Conservation (phyloP, 371 early-diverging fungal species). For the Coemansia sp. region DNA sequence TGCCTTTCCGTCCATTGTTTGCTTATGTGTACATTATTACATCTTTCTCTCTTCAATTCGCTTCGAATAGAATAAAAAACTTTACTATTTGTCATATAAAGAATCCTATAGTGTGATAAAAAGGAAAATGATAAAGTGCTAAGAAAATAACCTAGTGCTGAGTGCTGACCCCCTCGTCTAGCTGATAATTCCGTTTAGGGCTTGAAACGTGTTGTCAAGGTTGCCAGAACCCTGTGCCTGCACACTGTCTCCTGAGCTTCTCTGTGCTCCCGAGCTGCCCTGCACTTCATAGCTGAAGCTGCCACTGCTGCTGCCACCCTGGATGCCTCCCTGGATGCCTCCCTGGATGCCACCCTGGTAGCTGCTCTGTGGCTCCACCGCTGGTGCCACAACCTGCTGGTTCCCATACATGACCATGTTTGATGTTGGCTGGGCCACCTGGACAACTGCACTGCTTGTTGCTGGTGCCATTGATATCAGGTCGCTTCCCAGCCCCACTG, state of each 20-base stretch:
- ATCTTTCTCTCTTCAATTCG: not conserved
- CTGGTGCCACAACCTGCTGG: too few relatives aligned
- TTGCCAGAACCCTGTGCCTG: not conserved
- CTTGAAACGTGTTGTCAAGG: too few relatives aligned
- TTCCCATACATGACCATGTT: not conserved
- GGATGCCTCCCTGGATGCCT: not conserved
- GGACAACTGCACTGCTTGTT: constrained; percentile 2
- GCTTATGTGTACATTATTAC: not conserved
- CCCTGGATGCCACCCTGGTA: not conserved
- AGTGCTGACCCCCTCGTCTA: too few relatives aligned
- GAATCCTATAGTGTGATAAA: too few relatives aligned
- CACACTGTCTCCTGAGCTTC: not conserved
- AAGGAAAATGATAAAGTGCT: not conserved
- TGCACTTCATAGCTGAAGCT: too few relatives aligned
- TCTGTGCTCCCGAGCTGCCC: not conserved
- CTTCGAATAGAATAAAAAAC: too few relatives aligned
- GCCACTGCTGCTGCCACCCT: not conserved
- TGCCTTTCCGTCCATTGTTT: not conserved
- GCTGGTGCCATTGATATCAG: not conserved
- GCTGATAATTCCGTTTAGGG: too few relatives aligned
- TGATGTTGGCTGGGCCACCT: not conserved
- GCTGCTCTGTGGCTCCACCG: too few relatives aligned
- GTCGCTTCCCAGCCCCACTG: not conserved
- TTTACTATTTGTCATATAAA: too few relatives aligned
- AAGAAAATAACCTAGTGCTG: not conserved